Base-by-base conservation (phyloP, 108 stramenopile species). In the Cyclotella choctawhatcheeana region DNA sequence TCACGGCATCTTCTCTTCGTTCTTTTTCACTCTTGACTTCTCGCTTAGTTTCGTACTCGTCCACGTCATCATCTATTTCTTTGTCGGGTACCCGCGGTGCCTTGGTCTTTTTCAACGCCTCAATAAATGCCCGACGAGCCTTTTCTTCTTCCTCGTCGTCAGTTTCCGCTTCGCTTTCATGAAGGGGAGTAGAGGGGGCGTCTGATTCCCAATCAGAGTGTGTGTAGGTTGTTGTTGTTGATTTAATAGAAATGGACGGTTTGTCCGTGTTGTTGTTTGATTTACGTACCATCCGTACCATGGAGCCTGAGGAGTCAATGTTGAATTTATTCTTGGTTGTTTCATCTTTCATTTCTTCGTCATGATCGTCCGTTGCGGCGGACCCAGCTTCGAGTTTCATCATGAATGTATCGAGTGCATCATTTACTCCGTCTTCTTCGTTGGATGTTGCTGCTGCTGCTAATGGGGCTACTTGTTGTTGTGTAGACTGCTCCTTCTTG, bases 401-500 rank as follows among this genome's bases (percentile, higher is more conserved):
- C 93, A 94, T 94, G 79, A 94, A 94, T 18, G 82, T 76, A 64
- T 94, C 93, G 22, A 94, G 81, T 33, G 88, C 86, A 81, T 94
- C 93, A 6, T 82, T 73, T 5, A 81, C 71, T 60, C 45, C 73
- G 30, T 51, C 81, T 63, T 74, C 60, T 44, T 67, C 54, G 10
- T 45, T 27, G 75, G 27, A 18, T 14, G 17, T 21, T 63, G 27
- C 61, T 44, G 52, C 64, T 50, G 34, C 20, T 34, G n/a, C 26
- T 20, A 48, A 20, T 14, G 45, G 34, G 2, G 45, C 45, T 40
- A 44, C 12, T 43, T 30, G 29, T 48, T 45, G 26, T 59, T 37
- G 37, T 45, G 61, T 16, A 26, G 44, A n/a, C 5, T 24, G 24
- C 31, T 71, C 71, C 16, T 64, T 52, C 61, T 80, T 78, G 44